Percentiles rank a stretch among this genome's conserved stretches.
Conservation (phyloP, 768 basidiomycete genomes). For the Coprinopsis cinerea region DNA sequence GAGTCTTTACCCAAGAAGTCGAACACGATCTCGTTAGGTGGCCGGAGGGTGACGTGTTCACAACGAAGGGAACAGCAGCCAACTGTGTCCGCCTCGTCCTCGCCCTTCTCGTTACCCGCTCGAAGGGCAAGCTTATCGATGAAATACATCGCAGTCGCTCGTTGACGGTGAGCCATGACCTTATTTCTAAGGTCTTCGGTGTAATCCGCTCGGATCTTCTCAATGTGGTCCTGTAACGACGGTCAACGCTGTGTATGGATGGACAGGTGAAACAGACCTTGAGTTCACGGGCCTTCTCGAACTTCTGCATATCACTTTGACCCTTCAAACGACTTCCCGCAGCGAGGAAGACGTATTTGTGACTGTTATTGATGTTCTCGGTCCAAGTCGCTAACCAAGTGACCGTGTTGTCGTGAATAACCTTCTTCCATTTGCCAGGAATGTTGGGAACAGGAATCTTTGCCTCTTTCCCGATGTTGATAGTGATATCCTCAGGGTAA, state of each 20-base stretch:
- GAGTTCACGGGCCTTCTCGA: slow-evolving; percentile 94
- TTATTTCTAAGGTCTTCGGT: slow-evolving; percentile 78
- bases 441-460: slow-evolving; percentile 84
- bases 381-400: slow-evolving; percentile 99
- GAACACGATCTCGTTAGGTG: slow-evolving; percentile 84
- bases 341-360: slow-evolving; percentile 97
- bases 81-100: slow-evolving; percentile 98
- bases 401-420: slow-evolving; percentile 91
- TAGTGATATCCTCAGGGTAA: slow-evolving; percentile 88
- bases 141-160: slow-evolving; percentile 99
- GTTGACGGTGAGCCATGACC: slow-evolving; percentile 90
- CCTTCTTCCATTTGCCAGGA: slow-evolving; percentile 85
- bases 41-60: slow-evolving; percentile 91
- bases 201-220: slow-evolving; percentile 87
- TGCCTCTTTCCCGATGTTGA: slow-evolving; percentile 82
- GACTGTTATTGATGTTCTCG: slow-evolving; percentile 92
- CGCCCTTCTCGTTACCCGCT: slow-evolving; percentile 99
- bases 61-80: slow-evolving; percentile 97
- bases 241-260: background rate
- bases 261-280: slow-evolving; percentile 50
- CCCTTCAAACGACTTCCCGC: slow-evolving; percentile 98
- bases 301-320: slow-evolving; percentile 96
- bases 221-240: slow-evolving; percentile 70
- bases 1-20: slow-evolving; percentile 99
- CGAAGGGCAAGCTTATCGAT: slow-evolving; percentile 96